Percentiles rank a stretch among this genome's conserved stretches.
These are phyloP conservation scores for Hypericum androsaemum DNA, from an alignment of 345 rosid species.

Conservation along the genomic window DNA sequence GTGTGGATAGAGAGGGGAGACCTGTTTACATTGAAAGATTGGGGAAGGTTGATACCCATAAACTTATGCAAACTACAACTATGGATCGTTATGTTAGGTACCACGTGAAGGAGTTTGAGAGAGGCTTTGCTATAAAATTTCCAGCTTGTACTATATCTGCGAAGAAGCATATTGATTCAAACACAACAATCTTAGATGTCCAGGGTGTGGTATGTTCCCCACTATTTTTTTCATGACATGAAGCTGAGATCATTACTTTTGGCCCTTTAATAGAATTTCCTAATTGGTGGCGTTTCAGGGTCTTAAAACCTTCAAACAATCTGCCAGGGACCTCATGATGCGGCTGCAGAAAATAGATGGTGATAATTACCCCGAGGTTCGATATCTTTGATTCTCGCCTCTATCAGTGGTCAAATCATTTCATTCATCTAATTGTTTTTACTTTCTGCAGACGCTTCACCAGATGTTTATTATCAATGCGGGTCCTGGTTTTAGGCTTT, in stretches of 20 bases:
- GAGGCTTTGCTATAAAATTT: slow-evolving; percentile 65
- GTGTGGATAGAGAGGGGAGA: background rate
- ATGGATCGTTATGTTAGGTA: slow-evolving; percentile 82
- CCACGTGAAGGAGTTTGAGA: slow-evolving; percentile 93
- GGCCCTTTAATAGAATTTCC: background rate
- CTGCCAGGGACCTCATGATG: slow-evolving; percentile 83
- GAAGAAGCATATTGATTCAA: slow-evolving; percentile 91
- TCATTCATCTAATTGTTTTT: slow-evolving; percentile 8
- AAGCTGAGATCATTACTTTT: too few relatives aligned
- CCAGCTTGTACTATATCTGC: slow-evolving; percentile 87
- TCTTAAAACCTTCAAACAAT: slow-evolving; percentile 76
- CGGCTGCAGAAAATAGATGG: slow-evolving; percentile 95
- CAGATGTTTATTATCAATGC: slow-evolving; percentile 98
- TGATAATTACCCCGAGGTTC: slow-evolving; percentile 97
- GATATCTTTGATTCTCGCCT: slow-evolving; percentile 1
- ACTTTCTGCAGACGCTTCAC: slow-evolving; percentile 70
- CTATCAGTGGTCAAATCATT: slow-evolving; percentile 6
- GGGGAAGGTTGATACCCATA: slow-evolving; percentile 85
- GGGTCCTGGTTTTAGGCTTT: slow-evolving; percentile 78
- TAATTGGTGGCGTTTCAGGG: slow-evolving; percentile 39
- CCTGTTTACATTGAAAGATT: slow-evolving; percentile 12
- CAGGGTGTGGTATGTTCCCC: slow-evolving; percentile 78
- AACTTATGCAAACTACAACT: slow-evolving; percentile 77
- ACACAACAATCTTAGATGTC: slow-evolving; percentile 93
- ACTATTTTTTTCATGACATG: too few relatives aligned